phyloP scores from a whole-genome alignment of 257 asterid genomes.

The Avicennia marina region DNA sequence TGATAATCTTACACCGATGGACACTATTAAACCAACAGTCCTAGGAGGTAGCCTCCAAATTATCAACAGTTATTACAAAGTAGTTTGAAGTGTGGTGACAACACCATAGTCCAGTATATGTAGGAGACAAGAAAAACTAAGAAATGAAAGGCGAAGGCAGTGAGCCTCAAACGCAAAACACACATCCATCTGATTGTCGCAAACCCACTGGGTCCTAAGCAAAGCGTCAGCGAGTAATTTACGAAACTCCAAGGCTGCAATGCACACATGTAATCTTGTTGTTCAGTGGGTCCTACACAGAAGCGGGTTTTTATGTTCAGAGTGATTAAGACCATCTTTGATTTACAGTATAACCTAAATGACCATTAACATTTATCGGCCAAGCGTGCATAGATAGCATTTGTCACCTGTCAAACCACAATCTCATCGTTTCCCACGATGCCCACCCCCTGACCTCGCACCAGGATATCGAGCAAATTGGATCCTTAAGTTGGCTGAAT shows the following conservation, averaged over 20 bases:
- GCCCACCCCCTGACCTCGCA: constrained; percentile 59
- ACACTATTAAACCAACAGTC: constrained; percentile 12
- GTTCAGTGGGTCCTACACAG: constrained; percentile 49
- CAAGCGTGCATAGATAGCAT: constrained; percentile 36
- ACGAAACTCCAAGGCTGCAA: constrained; percentile 25
- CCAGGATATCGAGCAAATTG: constrained; percentile 66
- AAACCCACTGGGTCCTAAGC: constrained; percentile 32
- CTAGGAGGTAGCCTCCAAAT: constrained; percentile 18
- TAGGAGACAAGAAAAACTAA: constrained; percentile 12
- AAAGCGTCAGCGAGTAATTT: constrained; percentile 17
- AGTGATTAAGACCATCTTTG: constrained; percentile 15
- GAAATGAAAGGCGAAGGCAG: constrained; percentile 11
- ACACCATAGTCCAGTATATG: constrained; percentile 15
- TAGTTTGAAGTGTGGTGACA: constrained; percentile 16
- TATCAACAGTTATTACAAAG: constrained; percentile 21
- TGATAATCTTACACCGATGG: constrained; percentile 6
- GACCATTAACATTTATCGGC: constrained; percentile 27
- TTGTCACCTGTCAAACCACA: constrained; percentile 55
- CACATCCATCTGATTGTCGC: constrained; percentile 12
- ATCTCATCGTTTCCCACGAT: constrained; percentile 43
- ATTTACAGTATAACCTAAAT: constrained; percentile 23
- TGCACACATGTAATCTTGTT: constrained; percentile 20
- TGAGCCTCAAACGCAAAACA: constrained; percentile 15
- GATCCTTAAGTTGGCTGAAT: constrained; percentile 42
- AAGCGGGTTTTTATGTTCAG: constrained; percentile 47